Conservation (phyloP, 495 filamentous ascomycete species). For the Talaromyces stipitatus region DNA sequence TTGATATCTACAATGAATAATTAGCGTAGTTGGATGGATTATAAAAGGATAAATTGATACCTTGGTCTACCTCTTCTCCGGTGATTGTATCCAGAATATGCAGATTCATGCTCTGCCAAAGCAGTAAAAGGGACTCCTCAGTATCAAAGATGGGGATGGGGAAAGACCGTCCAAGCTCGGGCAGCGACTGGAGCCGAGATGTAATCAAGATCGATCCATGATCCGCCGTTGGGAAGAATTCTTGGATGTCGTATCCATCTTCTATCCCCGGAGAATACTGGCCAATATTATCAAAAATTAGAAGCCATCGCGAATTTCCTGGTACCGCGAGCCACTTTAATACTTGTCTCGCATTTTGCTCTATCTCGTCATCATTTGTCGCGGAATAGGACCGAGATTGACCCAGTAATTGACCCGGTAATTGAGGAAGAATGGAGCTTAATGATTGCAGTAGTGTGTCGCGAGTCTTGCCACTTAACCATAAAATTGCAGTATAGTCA, state of each 20-base stretch:
- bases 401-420: constrained; percentile 1
- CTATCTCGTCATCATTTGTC: constrained; percentile 11
- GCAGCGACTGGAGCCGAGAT: constrained; percentile 24
- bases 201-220: no score
- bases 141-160: constrained; percentile 14
- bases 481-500: constrained; percentile 22
- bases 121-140: constrained; percentile 13
- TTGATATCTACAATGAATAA: constrained; percentile 12
- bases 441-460: constrained; percentile 15
- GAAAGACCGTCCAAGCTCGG: constrained; percentile 19
- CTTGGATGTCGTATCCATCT: constrained; percentile 21
- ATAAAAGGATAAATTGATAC: no score
- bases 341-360: constrained; percentile 13
- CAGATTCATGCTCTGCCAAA: constrained; percentile 14
- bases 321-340: constrained; percentile 18
- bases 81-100: constrained; percentile 1
- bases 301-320: constrained; percentile 27
- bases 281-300: constrained; percentile 38
- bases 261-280: constrained; percentile 14
- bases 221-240: constrained; percentile 27
- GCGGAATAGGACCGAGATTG: not conserved
- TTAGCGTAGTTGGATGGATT: constrained; percentile 11
- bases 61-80: not conserved
- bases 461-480: constrained; percentile 20
- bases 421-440: constrained; percentile 13